phyloP scores from a whole-genome alignment of 106 monocot species.

The Acorus gramineus region DNA sequence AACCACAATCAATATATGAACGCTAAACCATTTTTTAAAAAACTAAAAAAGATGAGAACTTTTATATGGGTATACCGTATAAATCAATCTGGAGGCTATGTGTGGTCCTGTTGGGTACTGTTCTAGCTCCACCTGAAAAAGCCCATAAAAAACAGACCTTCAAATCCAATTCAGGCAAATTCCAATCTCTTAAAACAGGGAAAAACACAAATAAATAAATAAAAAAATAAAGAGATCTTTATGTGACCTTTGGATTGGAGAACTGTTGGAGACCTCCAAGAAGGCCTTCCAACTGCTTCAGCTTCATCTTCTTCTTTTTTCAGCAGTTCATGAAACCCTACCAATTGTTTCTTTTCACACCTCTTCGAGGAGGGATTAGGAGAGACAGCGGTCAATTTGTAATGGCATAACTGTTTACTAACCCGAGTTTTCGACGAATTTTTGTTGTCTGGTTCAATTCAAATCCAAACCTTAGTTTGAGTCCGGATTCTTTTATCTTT shows the following conservation, averaged over 20 bases:
- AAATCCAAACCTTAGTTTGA: no score
- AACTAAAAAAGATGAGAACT: neutral
- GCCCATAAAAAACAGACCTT: neutral
- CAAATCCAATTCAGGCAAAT: neutral
- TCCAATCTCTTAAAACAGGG: neutral
- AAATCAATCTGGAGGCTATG: conserved; percentile 79
- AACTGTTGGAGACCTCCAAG: conserved; percentile 63
- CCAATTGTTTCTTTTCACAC: no score
- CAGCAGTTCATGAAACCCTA: no score
- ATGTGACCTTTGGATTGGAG: conserved; percentile 52
- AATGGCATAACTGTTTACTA: no score
- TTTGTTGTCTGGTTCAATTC: no score
- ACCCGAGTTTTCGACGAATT: no score
- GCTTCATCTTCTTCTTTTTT: conserved; percentile 34
- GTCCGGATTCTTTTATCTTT: no score
- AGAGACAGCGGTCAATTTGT: no score
- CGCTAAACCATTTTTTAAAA: neutral
- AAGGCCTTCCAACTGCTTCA: conserved; percentile 76
- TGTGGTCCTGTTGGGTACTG: conserved; percentile 92
- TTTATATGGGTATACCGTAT: conserved; percentile 29
- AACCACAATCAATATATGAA: neutral
- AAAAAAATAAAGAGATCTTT: neutral
- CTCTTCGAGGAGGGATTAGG: no score
- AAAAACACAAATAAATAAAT: neutral
- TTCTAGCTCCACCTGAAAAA: conserved; percentile 69